Percentiles rank a stretch among this genome's conserved stretches.
Evolutionary conservation across 306 rosid species (phyloP).

Genomic region (Mucuna pruriens): DNA sequence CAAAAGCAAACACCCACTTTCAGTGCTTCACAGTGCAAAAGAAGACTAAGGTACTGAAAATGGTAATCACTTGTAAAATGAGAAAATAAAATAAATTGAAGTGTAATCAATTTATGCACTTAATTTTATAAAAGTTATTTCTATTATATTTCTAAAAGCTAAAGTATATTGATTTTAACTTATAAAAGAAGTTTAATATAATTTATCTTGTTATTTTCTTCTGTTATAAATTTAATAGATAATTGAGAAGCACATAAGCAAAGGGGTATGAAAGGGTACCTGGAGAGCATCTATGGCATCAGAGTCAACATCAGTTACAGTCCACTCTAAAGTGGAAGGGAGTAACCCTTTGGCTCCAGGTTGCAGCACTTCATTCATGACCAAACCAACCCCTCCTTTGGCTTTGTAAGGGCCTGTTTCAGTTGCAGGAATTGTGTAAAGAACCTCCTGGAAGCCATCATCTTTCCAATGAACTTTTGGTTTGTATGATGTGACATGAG

Average conservation of each 20-base stretch:
- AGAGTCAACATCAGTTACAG: conserved; percentile 74
- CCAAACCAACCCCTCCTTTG: conserved; percentile 87
- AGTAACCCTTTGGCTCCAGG: conserved; percentile 56
- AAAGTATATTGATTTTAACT: no score
- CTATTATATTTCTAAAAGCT: no score
- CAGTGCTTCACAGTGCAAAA: neutral
- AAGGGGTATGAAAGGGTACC: conserved; percentile 50
- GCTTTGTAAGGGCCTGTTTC: conserved; percentile 48
- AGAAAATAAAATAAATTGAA: neutral
- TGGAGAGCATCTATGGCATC: conserved; percentile 95
- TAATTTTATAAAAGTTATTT: no score
- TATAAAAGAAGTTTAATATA: no score
- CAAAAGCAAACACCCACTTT: neutral
- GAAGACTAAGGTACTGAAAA: neutral
- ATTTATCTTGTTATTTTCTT: no score
- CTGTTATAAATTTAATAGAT: neutral
- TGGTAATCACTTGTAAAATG: neutral
- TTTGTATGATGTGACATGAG: conserved; percentile 86
- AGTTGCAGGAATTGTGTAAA: conserved; percentile 63
- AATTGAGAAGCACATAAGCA: conserved; percentile 19
- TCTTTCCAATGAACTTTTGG: conserved; percentile 94
- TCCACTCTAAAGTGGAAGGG: conserved; percentile 75
- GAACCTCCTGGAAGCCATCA: conserved; percentile 83
- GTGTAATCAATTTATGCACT: no score
- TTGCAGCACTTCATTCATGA: conserved; percentile 61